Evolutionary conservation across 495 filamentous ascomycete species (phyloP).

Genomic region (Recurvomyces mirabilis): DNA sequence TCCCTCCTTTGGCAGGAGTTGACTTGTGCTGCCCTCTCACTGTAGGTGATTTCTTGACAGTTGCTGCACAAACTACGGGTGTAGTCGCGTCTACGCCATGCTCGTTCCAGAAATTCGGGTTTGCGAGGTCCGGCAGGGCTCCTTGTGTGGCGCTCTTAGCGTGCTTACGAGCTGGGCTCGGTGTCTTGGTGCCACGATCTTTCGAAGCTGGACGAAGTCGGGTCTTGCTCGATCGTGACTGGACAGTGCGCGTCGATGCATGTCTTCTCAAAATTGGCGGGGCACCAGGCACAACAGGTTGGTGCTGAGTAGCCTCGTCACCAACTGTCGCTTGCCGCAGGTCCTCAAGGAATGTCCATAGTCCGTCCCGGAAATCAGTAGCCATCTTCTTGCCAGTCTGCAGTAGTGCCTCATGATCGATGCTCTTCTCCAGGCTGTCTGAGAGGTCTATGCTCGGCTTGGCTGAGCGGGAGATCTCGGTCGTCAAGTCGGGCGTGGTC

Average conservation of each 20-base stretch:
- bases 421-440: conserved; percentile 26
- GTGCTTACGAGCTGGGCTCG: conserved; percentile 7
- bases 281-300: background rate
- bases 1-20: conserved; percentile 7
- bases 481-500: conserved; percentile 26
- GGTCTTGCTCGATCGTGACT: conserved; percentile 1
- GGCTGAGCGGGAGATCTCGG: conserved; percentile 12
- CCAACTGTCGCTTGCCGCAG: conserved; percentile 89
- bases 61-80: background rate
- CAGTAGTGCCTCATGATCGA: conserved; percentile 43
- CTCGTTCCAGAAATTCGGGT: conserved; percentile 29
- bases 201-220: conserved; percentile 9
- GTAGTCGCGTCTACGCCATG: conserved; percentile 22
- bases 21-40: conserved; percentile 7
- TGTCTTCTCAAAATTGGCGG: background rate
- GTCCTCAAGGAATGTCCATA: conserved; percentile 97
- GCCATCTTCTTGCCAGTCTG: conserved; percentile 76
- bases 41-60: conserved; percentile 20
- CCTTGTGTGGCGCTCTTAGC: conserved; percentile 6
- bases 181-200: conserved; percentile 2
- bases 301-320: conserved; percentile 53
- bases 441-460: conserved; percentile 20
- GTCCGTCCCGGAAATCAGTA: conserved; percentile 72
- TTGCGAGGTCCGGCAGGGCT: conserved; percentile 12
- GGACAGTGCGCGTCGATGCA: conserved; percentile 2